These are phyloP conservation scores for Blastomyces percursus DNA, from an alignment of 2,329 filamentous ascomycete genomes.

Conservation along the genomic window DNA sequence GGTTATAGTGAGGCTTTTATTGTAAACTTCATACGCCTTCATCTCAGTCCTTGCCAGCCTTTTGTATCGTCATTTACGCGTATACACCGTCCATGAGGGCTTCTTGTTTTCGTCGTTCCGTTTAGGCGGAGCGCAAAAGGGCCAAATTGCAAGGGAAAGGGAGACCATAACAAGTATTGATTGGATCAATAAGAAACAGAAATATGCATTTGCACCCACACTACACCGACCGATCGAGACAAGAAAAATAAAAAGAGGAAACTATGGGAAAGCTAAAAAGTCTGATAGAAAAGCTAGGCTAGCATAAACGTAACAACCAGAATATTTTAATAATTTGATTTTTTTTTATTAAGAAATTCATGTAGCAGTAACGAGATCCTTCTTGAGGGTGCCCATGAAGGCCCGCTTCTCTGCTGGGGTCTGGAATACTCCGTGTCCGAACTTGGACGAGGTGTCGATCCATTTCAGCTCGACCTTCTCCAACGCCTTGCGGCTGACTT, in stretches of 20 bases:
- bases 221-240: slow-evolving; percentile 6
- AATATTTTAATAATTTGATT: not conserved
- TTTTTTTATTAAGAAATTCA: slow-evolving; percentile 9
- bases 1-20: not conserved
- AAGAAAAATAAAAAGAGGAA: not conserved
- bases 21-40: not conserved
- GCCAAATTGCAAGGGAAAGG: not conserved
- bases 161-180: not conserved
- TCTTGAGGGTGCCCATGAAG: slow-evolving; percentile 98
- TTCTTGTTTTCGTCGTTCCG: not conserved
- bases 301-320: not conserved
- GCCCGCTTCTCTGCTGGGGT: slow-evolving; percentile 95
- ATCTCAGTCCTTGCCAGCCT: not conserved
- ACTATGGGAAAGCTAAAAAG: not conserved
- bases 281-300: not conserved
- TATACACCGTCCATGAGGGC: not conserved
- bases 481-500: slow-evolving; percentile 88
- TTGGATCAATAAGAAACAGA: not conserved
- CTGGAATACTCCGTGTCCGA: slow-evolving; percentile 99
- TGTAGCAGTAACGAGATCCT: slow-evolving; percentile 56
- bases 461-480: slow-evolving; percentile 99
- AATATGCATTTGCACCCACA: slow-evolving; percentile 7
- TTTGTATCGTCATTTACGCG: not conserved
- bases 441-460: slow-evolving; percentile 99
- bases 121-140: not conserved